Evolutionary conservation across 2,329 filamentous ascomycete genomes (phyloP).

Genomic region (Parastagonospora avenae): DNA sequence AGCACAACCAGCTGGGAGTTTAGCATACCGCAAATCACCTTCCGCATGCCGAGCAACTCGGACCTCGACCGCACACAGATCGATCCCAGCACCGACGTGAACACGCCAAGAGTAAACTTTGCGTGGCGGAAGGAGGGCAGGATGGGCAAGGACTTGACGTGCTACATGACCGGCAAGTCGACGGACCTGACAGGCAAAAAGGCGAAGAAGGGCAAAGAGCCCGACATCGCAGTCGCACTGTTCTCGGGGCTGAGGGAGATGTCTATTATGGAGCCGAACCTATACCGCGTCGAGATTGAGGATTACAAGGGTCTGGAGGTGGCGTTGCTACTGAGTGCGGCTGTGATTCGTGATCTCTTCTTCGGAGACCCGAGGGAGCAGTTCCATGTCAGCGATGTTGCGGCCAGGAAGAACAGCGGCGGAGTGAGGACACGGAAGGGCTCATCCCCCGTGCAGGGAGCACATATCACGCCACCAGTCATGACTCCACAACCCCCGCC

Average conservation of each 20-base stretch:
- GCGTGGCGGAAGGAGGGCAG: slow-evolving; percentile 89
- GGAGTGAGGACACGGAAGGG: slow-evolving; percentile 41
- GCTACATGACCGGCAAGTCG: slow-evolving; percentile 80
- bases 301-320: slow-evolving; percentile 93
- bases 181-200: slow-evolving; percentile 69
- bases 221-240: slow-evolving; percentile 92
- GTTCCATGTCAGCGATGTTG: slow-evolving; percentile 72
- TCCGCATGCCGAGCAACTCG: slow-evolving; percentile 78
- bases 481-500: slow-evolving; percentile 39
- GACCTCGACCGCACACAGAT: slow-evolving; percentile 74
- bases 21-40: slow-evolving; percentile 84
- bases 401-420: slow-evolving; percentile 46
- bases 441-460: slow-evolving; percentile 38
- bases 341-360: slow-evolving; percentile 67
- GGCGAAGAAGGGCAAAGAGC: slow-evolving; percentile 75
- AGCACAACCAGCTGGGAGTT: slow-evolving; percentile 86
- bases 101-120: slow-evolving; percentile 77
- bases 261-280: slow-evolving; percentile 91
- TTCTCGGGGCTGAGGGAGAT: slow-evolving; percentile 74
- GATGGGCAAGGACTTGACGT: slow-evolving; percentile 84
- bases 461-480: slow-evolving; percentile 35
- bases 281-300: slow-evolving; percentile 88
- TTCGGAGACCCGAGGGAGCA: slow-evolving; percentile 70
- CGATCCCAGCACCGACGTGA: slow-evolving; percentile 59
- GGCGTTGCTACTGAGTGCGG: slow-evolving; percentile 67